Evolutionary conservation across 331 rosid species (phyloP), one percentile per base, ranked within the genome.

Genomic region (Quercus tomentella): DNA sequence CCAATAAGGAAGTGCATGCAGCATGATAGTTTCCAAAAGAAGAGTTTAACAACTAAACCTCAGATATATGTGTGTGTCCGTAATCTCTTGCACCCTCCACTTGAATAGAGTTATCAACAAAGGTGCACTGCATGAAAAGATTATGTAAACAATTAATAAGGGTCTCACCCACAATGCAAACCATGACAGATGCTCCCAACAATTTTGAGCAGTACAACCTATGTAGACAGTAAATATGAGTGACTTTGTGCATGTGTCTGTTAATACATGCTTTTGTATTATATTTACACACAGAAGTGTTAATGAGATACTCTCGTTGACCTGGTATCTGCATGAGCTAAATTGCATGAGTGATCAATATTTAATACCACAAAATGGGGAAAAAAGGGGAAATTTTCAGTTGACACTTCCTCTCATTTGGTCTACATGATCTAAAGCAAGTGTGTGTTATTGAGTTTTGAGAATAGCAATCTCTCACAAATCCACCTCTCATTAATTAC

Each of bases 21-120:
- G 17, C 28, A 71, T 23, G 55, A 28, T 61, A 43, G 21, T n/a
- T 54, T 49, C 16, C 14, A 69, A 51, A 23, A 20, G 35, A 51
- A 41, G 52, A 43, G 6, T 55, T 73, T 41, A 55, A 58, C 72
- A 11, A 69, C 62, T 77, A 31, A 60, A 89, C 97, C 94, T 92
- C 94, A 12, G 82, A 82, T 5, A 92, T 84, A 89, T 92, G 97
- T 73, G 28, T 26, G 76, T 90, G 97, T 69, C 91, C 94, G 20
- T 86, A 91, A 18, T 82, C 91, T 81, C 83, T 88, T 61, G 95
- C 92, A 75, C 87, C 93, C 83, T 81, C 91, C 81, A 93, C 94
- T 25, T 82, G 68, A 68, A 88, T 80, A 4, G 92, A 88, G 79
- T 89, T 83, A 37, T 89, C 88, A 55, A 93, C 4, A 80, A 93